These are phyloP conservation scores for Macadamia tetraphylla DNA, from an alignment of 164 flowering plant species.

Conservation along the genomic window DNA sequence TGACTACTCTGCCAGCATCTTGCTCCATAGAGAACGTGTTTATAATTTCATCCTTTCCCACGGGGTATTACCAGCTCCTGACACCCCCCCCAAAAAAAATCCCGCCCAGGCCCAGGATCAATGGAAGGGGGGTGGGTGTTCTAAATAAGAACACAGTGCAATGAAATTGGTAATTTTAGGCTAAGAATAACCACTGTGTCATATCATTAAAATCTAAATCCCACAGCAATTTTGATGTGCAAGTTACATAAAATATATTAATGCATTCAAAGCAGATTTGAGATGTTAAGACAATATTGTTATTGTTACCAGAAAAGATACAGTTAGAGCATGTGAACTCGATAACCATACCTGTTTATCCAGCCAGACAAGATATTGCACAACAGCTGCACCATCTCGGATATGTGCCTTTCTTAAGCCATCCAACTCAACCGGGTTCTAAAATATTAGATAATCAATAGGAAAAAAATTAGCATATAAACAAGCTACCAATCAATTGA, in stretches of 20 bases:
- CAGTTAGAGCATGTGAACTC: not conserved
- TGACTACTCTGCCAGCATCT: no score
- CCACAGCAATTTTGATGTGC: no score
- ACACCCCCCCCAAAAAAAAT: no score
- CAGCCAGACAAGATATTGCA: conserved; percentile 90
- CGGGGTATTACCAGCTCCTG: no score
- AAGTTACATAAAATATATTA: not conserved
- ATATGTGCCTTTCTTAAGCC: conserved; percentile 82
- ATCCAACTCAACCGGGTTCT: conserved; percentile 95
- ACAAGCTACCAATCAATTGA: not conserved
- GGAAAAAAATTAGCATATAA: not conserved
- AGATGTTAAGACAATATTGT: not conserved
- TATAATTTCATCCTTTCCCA: no score
- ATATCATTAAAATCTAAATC: no score
- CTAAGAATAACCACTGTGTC: no score
- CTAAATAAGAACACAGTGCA: no score
- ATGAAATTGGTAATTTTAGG: no score
- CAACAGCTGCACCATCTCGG: conserved; percentile 98
- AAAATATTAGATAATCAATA: conserved; percentile 3
- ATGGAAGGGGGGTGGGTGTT: no score
- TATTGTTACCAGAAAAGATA: not conserved
- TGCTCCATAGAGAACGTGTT: no score
- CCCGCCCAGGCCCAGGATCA: no score
- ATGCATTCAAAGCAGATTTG: not conserved
- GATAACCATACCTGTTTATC: conserved; percentile 62